Conservation (phyloP, 1,284 basidiomycete species). For the Chondrostereum purpureum region DNA sequence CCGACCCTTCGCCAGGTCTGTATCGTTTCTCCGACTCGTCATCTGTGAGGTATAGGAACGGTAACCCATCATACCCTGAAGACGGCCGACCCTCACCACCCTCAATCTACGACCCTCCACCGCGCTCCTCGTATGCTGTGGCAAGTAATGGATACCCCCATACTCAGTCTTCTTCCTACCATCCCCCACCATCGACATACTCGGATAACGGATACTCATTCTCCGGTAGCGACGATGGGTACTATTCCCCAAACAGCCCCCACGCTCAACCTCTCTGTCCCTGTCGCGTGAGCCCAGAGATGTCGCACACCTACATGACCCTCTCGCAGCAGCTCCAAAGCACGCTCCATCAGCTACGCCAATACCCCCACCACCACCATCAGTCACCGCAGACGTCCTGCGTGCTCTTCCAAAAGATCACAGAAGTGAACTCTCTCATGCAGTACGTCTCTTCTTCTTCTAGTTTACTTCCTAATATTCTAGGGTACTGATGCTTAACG, state of each 20-base stretch:
- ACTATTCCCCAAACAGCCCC: constrained; percentile 25
- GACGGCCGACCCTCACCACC: constrained; percentile 26
- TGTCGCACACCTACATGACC: constrained; percentile 48
- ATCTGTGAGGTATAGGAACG: constrained; percentile 35
- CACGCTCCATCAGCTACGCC: constrained; percentile 49
- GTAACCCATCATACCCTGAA: constrained; percentile 30
- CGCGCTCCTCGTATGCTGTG: constrained; percentile 15
- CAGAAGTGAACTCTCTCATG: constrained; percentile 56
- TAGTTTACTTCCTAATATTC: constrained; percentile 7
- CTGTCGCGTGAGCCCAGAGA: constrained; percentile 58
- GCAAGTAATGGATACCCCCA: constrained; percentile 14
- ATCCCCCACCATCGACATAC: constrained; percentile 30
- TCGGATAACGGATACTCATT: constrained; percentile 40
- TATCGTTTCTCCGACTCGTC: constrained; percentile 59
- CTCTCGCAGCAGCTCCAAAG: constrained; percentile 60
- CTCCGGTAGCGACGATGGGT: constrained; percentile 39
- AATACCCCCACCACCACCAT: constrained; percentile 54
- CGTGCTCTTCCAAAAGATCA: constrained; percentile 49
- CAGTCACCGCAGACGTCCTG: constrained; percentile 51
- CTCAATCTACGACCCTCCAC: constrained; percentile 15
- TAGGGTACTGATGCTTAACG: constrained; percentile 6
- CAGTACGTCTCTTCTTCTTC: constrained; percentile 43
- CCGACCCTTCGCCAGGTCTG: constrained; percentile 41
- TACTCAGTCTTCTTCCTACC: constrained; percentile 18
- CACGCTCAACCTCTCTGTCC: constrained; percentile 41